Conservation (phyloP, 148 eudicot species). For the Cornus suecica region DNA sequence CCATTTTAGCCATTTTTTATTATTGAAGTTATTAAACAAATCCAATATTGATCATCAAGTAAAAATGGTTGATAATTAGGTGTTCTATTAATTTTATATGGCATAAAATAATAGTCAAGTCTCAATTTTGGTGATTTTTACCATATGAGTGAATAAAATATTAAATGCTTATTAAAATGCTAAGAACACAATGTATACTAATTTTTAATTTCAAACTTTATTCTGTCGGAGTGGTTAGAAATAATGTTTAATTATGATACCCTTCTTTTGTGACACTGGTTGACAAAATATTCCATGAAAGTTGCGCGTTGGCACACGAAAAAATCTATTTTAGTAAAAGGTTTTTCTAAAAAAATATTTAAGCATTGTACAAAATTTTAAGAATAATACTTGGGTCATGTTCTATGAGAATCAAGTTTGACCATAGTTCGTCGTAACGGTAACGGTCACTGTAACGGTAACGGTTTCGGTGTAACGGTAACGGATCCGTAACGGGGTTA, state of each 20-base stretch:
- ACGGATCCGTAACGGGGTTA: no score
- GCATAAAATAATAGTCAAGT: not conserved
- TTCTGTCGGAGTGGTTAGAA: not conserved
- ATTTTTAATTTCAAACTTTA: not conserved
- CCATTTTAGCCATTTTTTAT: not conserved
- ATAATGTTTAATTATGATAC: not conserved
- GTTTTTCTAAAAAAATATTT: not conserved
- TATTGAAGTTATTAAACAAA: no score
- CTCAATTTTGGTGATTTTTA: not conserved
- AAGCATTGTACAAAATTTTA: not conserved
- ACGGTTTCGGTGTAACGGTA: no score
- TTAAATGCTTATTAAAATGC: not conserved
- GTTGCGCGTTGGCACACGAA: not conserved
- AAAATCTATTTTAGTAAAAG: not conserved
- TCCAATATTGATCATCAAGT: not conserved
- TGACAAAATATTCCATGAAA: not conserved
- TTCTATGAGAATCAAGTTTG: no score
- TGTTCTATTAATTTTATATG: not conserved
- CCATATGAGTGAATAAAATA: not conserved
- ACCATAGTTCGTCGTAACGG: no score
- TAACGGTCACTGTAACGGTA: no score
- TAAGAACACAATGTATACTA: not conserved
- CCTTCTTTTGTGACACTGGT: not conserved
- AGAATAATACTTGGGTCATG: no score
- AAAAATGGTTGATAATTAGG: not conserved